Conservation (phyloP, 2,329 filamentous ascomycete species). For the Nemania abortiva region DNA sequence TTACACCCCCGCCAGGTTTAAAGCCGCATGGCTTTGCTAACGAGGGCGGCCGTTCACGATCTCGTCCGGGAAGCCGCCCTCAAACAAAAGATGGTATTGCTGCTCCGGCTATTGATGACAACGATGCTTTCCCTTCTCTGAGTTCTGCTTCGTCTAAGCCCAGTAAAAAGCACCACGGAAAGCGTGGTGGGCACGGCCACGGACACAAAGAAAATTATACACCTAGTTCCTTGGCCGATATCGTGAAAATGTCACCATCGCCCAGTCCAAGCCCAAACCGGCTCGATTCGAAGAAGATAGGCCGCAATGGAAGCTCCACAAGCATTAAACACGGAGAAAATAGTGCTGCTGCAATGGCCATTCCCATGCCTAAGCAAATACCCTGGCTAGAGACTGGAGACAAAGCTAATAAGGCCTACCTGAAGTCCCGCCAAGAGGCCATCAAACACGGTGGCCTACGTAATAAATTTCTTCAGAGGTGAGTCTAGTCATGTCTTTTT, state of each 20-base stretch:
- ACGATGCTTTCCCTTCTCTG: constrained; percentile 92
- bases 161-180: constrained; percentile 92
- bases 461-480: constrained; percentile 98
- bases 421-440: constrained; percentile 94
- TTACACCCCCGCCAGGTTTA: constrained; percentile 77
- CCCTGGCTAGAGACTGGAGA: constrained; percentile 97
- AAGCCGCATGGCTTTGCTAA: constrained; percentile 68
- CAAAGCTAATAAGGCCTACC: constrained; percentile 89
- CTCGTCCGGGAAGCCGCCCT: constrained; percentile 86
- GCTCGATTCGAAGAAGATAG: constrained; percentile 70
- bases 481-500: constrained; percentile 43
- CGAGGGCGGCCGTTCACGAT: constrained; percentile 77
- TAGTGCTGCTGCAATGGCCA: constrained; percentile 83
- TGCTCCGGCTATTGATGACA: constrained; percentile 87
- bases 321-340: constrained; percentile 78
- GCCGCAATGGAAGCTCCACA: constrained; percentile 73
- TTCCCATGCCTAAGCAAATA: constrained; percentile 88
- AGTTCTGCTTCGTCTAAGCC: constrained; percentile 80
- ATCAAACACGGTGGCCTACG: constrained; percentile 96
- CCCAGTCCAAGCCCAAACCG: constrained; percentile 73
- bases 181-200: constrained; percentile 84
- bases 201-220: constrained; percentile 74
- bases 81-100: constrained; percentile 71
- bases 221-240: constrained; percentile 87
- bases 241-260: constrained; percentile 94